phyloP scores from a whole-genome alignment of 805 yeast genomes.

The Wickerhamiella domercqiae region DNA sequence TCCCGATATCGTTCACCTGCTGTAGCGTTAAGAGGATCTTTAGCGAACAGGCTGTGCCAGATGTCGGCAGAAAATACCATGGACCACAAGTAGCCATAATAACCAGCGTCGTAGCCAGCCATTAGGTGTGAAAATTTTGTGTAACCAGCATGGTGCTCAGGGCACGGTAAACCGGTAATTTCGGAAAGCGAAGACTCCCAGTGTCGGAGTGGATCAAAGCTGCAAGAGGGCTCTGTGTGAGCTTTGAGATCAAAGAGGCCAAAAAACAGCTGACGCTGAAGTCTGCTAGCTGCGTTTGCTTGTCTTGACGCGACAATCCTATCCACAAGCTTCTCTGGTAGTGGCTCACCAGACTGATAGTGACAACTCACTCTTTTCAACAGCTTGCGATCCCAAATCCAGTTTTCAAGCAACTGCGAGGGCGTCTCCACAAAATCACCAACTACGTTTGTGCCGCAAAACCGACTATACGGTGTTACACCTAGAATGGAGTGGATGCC shows the following conservation, averaged over 20 bases:
- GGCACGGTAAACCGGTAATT: conserved; percentile 21
- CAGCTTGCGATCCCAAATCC: conserved; percentile 65
- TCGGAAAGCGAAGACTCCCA: conserved; percentile 59
- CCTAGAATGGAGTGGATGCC: conserved; percentile 72
- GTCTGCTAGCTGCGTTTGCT: conserved; percentile 59
- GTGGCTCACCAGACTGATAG: conserved; percentile 40
- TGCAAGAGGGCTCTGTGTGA: conserved; percentile 41
- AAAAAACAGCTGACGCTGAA: conserved; percentile 63
- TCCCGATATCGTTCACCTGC: conserved; percentile 58
- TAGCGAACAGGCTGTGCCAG: conserved; percentile 51
- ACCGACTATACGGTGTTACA: conserved; percentile 44
- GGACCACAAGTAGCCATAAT: conserved; percentile 78
- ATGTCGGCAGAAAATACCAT: conserved; percentile 77
- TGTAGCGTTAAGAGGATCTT: conserved; percentile 47
- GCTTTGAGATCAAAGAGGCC: conserved; percentile 63
- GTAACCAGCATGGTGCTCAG: conserved; percentile 8
- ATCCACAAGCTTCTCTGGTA: conserved; percentile 41
- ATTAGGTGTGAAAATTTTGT: conserved; percentile 41
- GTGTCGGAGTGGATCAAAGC: conserved; percentile 35
- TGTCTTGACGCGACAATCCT: conserved; percentile 50
- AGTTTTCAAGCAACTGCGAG: conserved; percentile 75
- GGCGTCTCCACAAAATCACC: conserved; percentile 89
- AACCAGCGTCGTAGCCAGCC: conserved; percentile 77
- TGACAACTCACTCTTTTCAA: conserved; percentile 48
- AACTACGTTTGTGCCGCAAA: conserved; percentile 63